Conservation (phyloP, 106 monocot species). For the Dactylorhiza incarnata region DNA sequence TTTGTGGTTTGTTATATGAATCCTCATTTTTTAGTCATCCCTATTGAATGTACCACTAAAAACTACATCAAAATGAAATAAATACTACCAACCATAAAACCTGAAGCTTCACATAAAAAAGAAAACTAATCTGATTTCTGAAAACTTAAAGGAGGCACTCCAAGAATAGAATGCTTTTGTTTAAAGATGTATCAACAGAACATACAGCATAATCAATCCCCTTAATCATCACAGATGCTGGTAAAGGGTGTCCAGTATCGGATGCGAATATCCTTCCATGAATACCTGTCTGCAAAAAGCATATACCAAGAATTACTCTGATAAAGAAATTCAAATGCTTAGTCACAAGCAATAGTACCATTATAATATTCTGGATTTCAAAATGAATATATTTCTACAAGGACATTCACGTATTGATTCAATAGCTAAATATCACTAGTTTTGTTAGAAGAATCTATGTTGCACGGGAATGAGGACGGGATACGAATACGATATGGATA, state of each 20-base stretch:
- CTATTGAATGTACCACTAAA: no score
- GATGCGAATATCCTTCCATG: constrained; percentile 87
- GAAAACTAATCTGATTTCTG: neutral
- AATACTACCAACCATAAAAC: neutral
- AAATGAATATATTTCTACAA: neutral
- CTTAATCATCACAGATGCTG: constrained; percentile 63
- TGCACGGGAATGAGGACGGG: no score
- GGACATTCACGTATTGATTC: neutral
- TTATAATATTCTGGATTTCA: neutral
- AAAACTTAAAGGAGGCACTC: neutral
- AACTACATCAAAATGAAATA: no score
- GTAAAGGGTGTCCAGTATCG: constrained; percentile 58
- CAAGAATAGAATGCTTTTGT: neutral
- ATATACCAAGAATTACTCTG: neutral
- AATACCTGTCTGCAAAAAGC: constrained; percentile 58
- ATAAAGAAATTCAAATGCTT: neutral
- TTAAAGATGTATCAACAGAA: constrained; percentile 3
- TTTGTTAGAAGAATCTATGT: neutral
- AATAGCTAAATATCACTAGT: neutral
- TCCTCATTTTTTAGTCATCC: no score
- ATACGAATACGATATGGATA: no score
- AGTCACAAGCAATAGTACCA: neutral
- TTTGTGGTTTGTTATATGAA: no score
- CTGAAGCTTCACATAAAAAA: neutral
- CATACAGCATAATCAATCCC: constrained; percentile 66